These are phyloP conservation scores for Leccinum aurantiacum DNA, from an alignment of 768 basidiomycete species.

Conservation along the genomic window DNA sequence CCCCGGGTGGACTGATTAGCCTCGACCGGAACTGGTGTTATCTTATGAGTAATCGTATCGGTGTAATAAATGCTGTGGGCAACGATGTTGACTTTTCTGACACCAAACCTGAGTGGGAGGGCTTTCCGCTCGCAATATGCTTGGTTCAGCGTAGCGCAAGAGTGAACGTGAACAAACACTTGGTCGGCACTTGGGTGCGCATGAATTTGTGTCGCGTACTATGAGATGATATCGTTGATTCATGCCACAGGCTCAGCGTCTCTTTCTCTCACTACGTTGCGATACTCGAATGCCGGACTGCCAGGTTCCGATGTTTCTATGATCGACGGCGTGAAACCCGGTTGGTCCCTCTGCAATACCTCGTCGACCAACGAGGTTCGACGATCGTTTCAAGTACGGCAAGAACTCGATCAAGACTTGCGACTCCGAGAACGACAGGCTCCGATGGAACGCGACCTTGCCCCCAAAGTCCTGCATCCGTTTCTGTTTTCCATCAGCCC, in stretches of 20 bases:
- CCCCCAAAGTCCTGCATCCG: constrained; percentile 72
- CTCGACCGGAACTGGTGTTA: neutral
- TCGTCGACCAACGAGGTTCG: constrained; percentile 72
- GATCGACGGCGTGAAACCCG: constrained; percentile 64
- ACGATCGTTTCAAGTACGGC: constrained; percentile 78
- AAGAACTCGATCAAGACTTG: constrained; percentile 67
- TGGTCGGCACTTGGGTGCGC: neutral
- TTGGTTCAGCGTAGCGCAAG: neutral
- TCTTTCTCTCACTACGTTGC: constrained; percentile 50
- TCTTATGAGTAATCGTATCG: neutral
- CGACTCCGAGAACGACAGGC: constrained; percentile 80
- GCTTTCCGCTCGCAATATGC: neutral
- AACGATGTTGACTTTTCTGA: neutral
- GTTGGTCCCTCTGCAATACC: constrained; percentile 50
- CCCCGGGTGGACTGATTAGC: constrained; percentile 5
- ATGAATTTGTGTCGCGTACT: neutral
- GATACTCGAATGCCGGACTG: constrained; percentile 82
- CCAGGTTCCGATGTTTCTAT: constrained; percentile 90
- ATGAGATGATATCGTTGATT: neutral
- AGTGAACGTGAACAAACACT: neutral
- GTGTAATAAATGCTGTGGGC: neutral
- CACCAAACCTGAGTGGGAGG: neutral
- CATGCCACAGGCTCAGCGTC: neutral
- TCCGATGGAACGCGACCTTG: constrained; percentile 76
- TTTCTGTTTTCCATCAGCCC: constrained; percentile 49